Evolutionary conservation across 352 stramenopile genomes (phyloP).

Genomic region (Thraustochytrium sp.): DNA sequence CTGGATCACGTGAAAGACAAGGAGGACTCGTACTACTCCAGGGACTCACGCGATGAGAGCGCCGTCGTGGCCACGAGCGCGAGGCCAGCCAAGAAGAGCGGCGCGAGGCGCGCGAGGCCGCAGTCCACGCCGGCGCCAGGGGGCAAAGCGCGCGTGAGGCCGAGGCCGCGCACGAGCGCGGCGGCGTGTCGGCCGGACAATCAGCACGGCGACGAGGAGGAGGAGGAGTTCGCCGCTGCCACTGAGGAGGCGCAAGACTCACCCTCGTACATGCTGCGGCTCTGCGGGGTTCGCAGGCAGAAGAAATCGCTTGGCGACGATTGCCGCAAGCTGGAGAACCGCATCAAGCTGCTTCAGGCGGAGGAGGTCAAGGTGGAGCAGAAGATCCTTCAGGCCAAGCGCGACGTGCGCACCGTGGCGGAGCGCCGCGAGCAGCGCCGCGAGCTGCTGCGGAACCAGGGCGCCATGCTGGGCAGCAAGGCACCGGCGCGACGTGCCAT

Average conservation of each 20-base stretch:
- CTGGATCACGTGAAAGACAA: too few species aligned
- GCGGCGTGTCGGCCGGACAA: too few species aligned
- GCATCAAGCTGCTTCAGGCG: conserved; percentile 12
- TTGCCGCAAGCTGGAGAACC: conserved; percentile 23
- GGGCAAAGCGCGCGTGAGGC: too few species aligned
- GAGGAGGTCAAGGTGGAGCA: conserved; percentile 6
- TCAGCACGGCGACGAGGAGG: too few species aligned
- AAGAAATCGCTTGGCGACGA: conserved; percentile 2
- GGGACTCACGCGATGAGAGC: too few species aligned
- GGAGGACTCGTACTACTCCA: too few species aligned
- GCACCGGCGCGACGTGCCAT: neutral
- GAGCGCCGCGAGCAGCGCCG: neutral
- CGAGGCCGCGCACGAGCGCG: too few species aligned
- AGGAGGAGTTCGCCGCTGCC: too few species aligned
- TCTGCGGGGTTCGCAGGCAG: neutral
- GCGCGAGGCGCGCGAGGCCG: too few species aligned
- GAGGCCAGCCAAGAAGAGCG: too few species aligned
- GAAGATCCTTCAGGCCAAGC: neutral
- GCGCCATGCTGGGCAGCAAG: neutral
- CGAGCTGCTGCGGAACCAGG: neutral
- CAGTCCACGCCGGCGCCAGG: too few species aligned
- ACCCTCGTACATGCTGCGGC: neutral
- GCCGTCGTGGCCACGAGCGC: too few species aligned
- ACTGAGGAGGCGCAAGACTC: neutral
- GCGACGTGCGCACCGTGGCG: neutral